Evolutionary conservation across 139 green algal species (phyloP).

Genomic region (Chlorella sp.): DNA sequence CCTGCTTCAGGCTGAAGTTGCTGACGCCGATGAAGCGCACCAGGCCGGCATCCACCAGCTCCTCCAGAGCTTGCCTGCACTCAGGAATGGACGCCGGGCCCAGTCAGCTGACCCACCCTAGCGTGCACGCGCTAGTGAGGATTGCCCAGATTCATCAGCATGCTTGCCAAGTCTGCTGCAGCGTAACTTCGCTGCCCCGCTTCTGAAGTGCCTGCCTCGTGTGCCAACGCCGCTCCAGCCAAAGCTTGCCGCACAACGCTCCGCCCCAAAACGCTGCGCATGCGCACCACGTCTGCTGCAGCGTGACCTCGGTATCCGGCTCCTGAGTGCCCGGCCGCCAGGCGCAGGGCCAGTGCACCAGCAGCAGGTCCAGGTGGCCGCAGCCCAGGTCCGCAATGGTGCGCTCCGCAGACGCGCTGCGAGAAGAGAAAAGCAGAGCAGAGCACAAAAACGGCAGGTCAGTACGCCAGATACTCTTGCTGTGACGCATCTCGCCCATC

Average conservation of each 20-base stretch:
- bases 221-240: background rate
- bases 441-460: background rate
- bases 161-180: constrained; percentile 72
- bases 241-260: too few species aligned
- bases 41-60: constrained; percentile 64
- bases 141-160: too few species aligned
- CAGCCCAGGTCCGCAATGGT: constrained; percentile 78
- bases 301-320: constrained; percentile 49
- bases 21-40: constrained; percentile 65
- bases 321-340: constrained; percentile 63
- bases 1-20: constrained; percentile 64
- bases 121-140: too few species aligned
- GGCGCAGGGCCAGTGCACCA: constrained; percentile 89
- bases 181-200: constrained; percentile 49
- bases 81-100: too few species aligned
- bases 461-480: too few species aligned
- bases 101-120: too few species aligned
- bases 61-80: constrained; percentile 72
- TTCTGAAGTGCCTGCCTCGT: too few species aligned
- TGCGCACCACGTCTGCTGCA: constrained; percentile 67
- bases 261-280: background rate
- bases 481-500: too few species aligned
- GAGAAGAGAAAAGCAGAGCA: background rate
- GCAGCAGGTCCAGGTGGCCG: constrained; percentile 80
- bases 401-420: constrained; percentile 65